Conservation (phyloP, 208 protist species). For the Trichomonas tenax region DNA sequence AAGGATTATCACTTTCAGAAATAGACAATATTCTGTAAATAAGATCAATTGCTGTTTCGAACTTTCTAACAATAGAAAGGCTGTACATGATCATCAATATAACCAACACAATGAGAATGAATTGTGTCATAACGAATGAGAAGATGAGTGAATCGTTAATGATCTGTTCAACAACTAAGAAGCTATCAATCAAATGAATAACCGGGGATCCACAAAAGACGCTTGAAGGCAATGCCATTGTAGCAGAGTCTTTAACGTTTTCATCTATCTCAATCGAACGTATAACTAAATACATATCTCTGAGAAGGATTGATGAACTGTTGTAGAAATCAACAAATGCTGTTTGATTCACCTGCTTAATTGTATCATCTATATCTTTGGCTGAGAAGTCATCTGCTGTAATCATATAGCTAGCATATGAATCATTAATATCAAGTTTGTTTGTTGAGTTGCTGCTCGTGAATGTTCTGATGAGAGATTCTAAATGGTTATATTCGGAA, state of each 20-base stretch:
- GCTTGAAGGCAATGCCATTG: background rate
- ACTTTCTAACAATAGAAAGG: background rate
- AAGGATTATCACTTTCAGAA: background rate
- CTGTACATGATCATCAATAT: background rate
- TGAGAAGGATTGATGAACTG: background rate
- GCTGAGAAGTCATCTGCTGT: background rate
- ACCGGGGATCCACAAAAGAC: background rate
- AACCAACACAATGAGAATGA: background rate
- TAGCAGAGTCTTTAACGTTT: background rate
- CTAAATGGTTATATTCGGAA: background rate
- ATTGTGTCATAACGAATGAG: background rate
- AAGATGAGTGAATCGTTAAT: background rate
- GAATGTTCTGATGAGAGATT: background rate
- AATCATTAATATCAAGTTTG: background rate
- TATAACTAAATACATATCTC: background rate
- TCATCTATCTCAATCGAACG: background rate
- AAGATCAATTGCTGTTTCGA: background rate
- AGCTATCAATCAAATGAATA: background rate
- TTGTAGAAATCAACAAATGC: background rate
- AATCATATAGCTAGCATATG: background rate
- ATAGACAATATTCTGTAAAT: background rate
- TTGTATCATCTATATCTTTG: background rate
- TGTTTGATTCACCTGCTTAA: background rate
- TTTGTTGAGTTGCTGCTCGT: background rate
- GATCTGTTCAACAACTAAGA: background rate